Conservation (phyloP, 805 yeast genomes). For the Scheffersomyces lignosus region DNA sequence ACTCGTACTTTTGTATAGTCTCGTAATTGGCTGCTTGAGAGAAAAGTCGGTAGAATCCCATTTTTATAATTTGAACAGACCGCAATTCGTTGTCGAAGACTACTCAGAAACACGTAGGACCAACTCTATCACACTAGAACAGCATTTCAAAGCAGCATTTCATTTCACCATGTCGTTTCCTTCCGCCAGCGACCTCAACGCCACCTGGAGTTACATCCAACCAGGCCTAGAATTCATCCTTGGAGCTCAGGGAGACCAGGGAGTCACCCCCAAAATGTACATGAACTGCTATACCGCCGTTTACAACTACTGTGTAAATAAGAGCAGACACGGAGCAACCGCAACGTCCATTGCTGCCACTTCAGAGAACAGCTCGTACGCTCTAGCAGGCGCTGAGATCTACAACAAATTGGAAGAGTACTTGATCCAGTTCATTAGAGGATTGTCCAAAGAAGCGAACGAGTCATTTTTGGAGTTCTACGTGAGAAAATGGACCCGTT, state of each 20-base stretch:
- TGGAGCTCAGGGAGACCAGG: slow-evolving; percentile 66
- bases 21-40: too few species aligned
- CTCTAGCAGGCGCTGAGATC: slow-evolving; percentile 86
- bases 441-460: slow-evolving; percentile 46
- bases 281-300: slow-evolving; percentile 91
- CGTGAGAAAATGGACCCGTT: slow-evolving; percentile 86
- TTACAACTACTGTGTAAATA: slow-evolving; percentile 87
- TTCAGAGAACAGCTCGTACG: slow-evolving; percentile 31
- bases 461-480: slow-evolving; percentile 81
- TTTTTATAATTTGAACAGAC: too few species aligned
- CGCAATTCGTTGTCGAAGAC: too few species aligned
- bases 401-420: slow-evolving; percentile 71
- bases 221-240: slow-evolving; percentile 72
- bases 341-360: slow-evolving; percentile 12
- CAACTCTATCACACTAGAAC: too few species aligned
- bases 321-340: slow-evolving; percentile 46
- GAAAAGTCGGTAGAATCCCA: too few species aligned
- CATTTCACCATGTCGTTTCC: slow-evolving; percentile 36
- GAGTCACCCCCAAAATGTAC: slow-evolving; percentile 68
- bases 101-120: too few species aligned
- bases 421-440: slow-evolving; percentile 57
- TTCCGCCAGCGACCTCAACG: slow-evolving; percentile 58
- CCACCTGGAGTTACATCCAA: slow-evolving; percentile 77
- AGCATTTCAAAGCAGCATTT: too few species aligned
- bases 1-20: too few species aligned